Evolutionary conservation across 805 yeast genomes (phyloP), one percentile per base, ranked within the genome.

Genomic region (Babjeviella inositovora): DNA sequence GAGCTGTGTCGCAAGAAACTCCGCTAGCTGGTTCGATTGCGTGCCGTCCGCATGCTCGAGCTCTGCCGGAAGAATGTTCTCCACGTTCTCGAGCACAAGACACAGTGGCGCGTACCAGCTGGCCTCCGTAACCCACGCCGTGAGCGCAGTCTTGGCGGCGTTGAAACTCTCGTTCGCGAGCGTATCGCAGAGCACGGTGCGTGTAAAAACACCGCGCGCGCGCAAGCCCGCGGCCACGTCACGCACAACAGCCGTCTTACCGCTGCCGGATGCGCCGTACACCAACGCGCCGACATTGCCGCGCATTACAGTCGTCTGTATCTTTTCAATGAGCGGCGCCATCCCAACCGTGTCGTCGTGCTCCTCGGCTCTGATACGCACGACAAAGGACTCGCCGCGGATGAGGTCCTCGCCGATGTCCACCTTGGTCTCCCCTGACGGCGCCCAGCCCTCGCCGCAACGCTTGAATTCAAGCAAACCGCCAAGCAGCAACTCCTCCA

Each of bases 241-340:
- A 4, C 54, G 43, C 9, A 70, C 37, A 3, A 75, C 30, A 2
- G 68, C 45, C 0, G 90, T 53, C 41, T 87, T 87, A 1, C 97
- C 97, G 30, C 81, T 63, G 0, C 95, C 96, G 1, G 79, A 53
- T 12, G 70, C 47, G 0, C 96, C 97, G 33, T 69, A 61, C 0
- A 85, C 37, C 25, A 82, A 47, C 1, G 70, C 50, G 2, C 87
- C 80, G 6, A 58, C 41, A 23, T 55, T 57, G 5, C 62, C 62
- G 19, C 58, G 43, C 5, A 52, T 37, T 3, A 71, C 34, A 0
- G 58, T 39, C 6, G 53, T 53, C 5, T 46, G 32, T 7, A 70
- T 34, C 4, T 50, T 46, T 1, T 40, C 45, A 7, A 72, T 33
- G 5, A 54, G 35, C 3, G 45, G 35, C 14, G 69, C 72, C 21